Evolutionary conservation across 352 stramenopile genomes (phyloP), one percentile per base, ranked within the genome.

Genomic region (Pythium guiyangense): DNA sequence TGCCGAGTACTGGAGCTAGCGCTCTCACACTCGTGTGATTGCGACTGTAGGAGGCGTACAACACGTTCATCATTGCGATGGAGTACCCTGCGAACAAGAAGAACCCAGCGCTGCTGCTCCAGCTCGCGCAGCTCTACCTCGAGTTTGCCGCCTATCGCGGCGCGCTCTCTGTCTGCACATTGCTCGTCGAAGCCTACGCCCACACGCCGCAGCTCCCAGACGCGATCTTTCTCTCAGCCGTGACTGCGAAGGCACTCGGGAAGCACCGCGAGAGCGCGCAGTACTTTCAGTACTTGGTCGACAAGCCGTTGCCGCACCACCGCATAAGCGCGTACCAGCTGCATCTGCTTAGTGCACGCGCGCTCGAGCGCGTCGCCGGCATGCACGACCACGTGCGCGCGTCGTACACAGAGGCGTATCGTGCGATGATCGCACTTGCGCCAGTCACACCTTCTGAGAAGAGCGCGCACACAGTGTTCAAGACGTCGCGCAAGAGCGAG

Each of bases 11-110:
- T 3, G 4, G 29, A 34, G 2, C 29, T 4, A 34, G 29, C 4
- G 29, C 9, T 6, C 31, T 10, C 31, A 37, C 4, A 9, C 31
- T 37, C n/a, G n/a, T 37, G 31, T 37, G 9, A 9, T 9, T 37
- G 31, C 31, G 12, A 37, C 4, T 37, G 31, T n/a, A 92, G 69
- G 74, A 76, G 26, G 67, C 74, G 3, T 92, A 92, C 58, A 86
- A 84, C 53, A 79, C 77, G 1, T 92, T 90, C 39, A 77, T 92
- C 42, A 79, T 92, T 20, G 79, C 79, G 15, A 90, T 92, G 79
- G 82, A 92, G 49, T 92, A 87, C 54, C 62, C 76, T 5, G 60
- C 55, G 31, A 90, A 81, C 72, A 90, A 90, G 58, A 73, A 76
- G 37, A 77, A 83, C 22, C 75, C 77, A 15, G 50, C 56, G 3